Evolutionary conservation across 768 basidiomycete species (phyloP), one percentile per base, ranked within the genome.

Genomic region (Terana coerulea): DNA sequence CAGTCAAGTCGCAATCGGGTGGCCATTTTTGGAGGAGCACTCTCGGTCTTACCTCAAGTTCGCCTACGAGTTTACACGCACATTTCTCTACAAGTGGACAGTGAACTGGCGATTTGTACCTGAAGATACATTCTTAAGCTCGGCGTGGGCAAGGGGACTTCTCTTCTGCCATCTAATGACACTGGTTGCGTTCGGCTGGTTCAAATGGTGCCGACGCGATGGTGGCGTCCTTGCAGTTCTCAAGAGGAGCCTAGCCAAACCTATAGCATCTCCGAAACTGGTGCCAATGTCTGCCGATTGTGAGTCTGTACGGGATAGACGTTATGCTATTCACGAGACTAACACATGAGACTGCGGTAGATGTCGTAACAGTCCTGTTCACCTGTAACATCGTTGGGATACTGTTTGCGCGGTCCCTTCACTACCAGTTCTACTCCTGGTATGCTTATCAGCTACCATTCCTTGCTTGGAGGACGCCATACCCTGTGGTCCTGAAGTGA

Each of bases 341-440:
- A n/a, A n/a, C n/a, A n/a, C n/a, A n/a, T 19, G n/a, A 19, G 30
- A 64, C 52, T n/a, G n/a, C n/a, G n/a, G 8, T 31, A 64, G 63
- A 62, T 53, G 56, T 61, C 2, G 88, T 60, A 75, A 88, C 88
- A 1, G 75, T 93, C 21, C 75, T 98, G 5, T 92, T 91, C 73
- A 95, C 91, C 1, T 88, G 88, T 14, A 98, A 98, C 63, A 66
- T 98, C 33, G 84, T 97, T 47, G 97, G 97, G 15, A 87, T 98
- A 30, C 56, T 90, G 6, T 97, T 91, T 65, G 91, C 97, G 19
- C 83, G 97, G 17, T 98, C 95, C 9, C 71, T 99, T 37, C 97
- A 99, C 65, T 98, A 98, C 65, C 97, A 99, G 59, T 99, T 99
- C 69, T 97, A 97, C 67, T 85, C 90, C 5, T 99, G 97, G 97